Conservation (phyloP, 192 early-diverging fungal genomes). For the Coemansia sp. region DNA sequence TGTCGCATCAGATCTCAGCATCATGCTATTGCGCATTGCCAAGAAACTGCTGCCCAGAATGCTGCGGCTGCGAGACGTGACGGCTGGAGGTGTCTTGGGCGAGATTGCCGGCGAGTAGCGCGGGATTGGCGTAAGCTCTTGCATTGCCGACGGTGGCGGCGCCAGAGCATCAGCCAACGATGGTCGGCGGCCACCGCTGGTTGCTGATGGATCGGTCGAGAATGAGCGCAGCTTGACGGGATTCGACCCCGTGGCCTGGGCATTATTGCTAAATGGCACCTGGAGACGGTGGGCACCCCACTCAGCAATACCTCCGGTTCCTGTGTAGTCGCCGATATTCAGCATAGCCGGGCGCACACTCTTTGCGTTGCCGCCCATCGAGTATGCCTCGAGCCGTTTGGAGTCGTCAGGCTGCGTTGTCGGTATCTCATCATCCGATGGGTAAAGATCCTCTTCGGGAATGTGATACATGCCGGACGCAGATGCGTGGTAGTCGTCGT, state of each 20-base stretch:
- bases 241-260: slow-evolving; percentile 7
- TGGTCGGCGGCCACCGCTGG: slow-evolving; percentile 28
- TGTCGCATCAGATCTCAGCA: slow-evolving; percentile 40
- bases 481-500: slow-evolving; percentile 4
- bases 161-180: slow-evolving; percentile 48
- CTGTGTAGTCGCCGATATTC: slow-evolving; percentile 37
- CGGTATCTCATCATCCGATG: slow-evolving; percentile 31
- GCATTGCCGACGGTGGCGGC: slow-evolving; percentile 35
- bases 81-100: slow-evolving; percentile 22
- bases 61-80: slow-evolving; percentile 21
- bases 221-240: slow-evolving; percentile 31
- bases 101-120: slow-evolving; percentile 19
- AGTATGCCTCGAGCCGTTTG: slow-evolving; percentile 21
- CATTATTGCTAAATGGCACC: slow-evolving; percentile 40
- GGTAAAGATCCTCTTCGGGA: slow-evolving; percentile 44
- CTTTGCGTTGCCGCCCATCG: slow-evolving; percentile 18
- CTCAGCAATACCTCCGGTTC: slow-evolving; percentile 52
- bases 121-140: slow-evolving; percentile 24
- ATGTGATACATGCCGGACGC: slow-evolving; percentile 20
- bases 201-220: slow-evolving; percentile 38
- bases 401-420: not conserved
- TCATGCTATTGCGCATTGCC: slow-evolving; percentile 42
- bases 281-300: slow-evolving; percentile 52
- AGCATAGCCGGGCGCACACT: slow-evolving; percentile 15
- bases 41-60: not conserved